Evolutionary conservation across 257 asterid genomes (phyloP).

Genomic region (Knoxia roxburghii): DNA sequence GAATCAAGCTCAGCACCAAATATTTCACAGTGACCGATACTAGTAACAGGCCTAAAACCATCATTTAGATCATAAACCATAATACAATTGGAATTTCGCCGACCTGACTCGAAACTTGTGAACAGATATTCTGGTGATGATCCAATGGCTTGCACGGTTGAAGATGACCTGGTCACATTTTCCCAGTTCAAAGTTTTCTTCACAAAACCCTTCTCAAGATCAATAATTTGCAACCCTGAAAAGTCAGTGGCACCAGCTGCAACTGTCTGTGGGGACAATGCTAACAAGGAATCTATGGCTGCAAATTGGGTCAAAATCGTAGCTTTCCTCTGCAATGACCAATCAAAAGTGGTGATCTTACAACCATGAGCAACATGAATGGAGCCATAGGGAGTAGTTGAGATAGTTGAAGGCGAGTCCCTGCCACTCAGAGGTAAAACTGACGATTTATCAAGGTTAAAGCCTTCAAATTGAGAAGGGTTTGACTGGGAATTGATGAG

Average conservation of each 20-base stretch:
- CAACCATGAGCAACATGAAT: conserved; percentile 92
- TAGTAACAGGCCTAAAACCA: conserved; percentile 45
- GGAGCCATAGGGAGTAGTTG: conserved; percentile 66
- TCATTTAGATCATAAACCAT: conserved; percentile 61
- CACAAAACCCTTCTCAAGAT: conserved; percentile 57
- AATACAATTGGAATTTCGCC: conserved; percentile 86
- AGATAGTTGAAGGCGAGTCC: conserved; percentile 70
- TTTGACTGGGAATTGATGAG: conserved; percentile 58
- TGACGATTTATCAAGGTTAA: conserved; percentile 59
- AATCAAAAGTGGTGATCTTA: conserved; percentile 83
- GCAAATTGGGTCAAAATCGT: conserved; percentile 75
- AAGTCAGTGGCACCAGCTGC: conserved; percentile 96
- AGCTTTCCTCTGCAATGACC: conserved; percentile 77
- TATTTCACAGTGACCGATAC: conserved; percentile 74
- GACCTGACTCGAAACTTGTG: conserved; percentile 84
- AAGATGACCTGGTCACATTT: conserved; percentile 79
- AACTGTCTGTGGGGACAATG: conserved; percentile 51
- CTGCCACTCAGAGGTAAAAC: conserved; percentile 67
- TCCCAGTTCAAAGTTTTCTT: conserved; percentile 78
- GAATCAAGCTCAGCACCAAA: conserved; percentile 88
- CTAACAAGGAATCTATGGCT: conserved; percentile 74
- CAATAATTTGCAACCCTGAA: conserved; percentile 81
- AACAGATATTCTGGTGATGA: conserved; percentile 55
- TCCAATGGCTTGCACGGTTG: conserved; percentile 86
- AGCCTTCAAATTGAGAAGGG: conserved; percentile 81